phyloP scores from a whole-genome alignment of 78 protist genomes.

The Salpingoeca rosetta region DNA sequence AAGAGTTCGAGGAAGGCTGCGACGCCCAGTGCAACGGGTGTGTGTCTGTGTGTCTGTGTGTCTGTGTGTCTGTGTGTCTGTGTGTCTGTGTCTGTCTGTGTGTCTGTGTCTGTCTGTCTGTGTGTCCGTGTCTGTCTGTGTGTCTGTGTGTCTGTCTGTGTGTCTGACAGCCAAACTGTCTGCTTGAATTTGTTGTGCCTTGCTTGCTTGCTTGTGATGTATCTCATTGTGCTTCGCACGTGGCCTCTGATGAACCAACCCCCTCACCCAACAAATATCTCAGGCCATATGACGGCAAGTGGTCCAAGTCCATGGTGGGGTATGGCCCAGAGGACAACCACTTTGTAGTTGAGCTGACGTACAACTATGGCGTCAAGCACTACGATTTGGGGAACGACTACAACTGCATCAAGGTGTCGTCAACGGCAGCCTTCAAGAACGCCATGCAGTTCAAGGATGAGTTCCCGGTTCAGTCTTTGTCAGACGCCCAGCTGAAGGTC shows the following conservation, averaged over 20 bases:
- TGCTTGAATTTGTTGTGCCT: too few relatives aligned
- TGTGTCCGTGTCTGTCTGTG: too few relatives aligned
- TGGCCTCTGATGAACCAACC: too few relatives aligned
- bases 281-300: not conserved
- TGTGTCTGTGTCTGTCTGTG: not conserved
- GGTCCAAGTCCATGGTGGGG: not conserved
- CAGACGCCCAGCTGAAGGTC: not conserved
- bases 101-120: not conserved
- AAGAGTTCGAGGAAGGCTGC: constrained; percentile 7
- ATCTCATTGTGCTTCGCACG: too few relatives aligned
- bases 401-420: not conserved
- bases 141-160: not conserved
- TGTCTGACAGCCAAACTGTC: not conserved
- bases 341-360: constrained; percentile 14
- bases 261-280: too few relatives aligned
- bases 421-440: not conserved
- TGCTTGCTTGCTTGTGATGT: too few relatives aligned
- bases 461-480: not conserved
- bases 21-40: constrained; percentile 7
- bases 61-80: not conserved
- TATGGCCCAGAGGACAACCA: constrained; percentile 1
- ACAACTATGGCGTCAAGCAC: not conserved
- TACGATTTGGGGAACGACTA: constrained; percentile 7
- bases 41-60: too few relatives aligned
- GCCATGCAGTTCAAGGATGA: not conserved